phyloP scores from a whole-genome alignment of 805 yeast genomes.

The Nakazawaea populi region DNA sequence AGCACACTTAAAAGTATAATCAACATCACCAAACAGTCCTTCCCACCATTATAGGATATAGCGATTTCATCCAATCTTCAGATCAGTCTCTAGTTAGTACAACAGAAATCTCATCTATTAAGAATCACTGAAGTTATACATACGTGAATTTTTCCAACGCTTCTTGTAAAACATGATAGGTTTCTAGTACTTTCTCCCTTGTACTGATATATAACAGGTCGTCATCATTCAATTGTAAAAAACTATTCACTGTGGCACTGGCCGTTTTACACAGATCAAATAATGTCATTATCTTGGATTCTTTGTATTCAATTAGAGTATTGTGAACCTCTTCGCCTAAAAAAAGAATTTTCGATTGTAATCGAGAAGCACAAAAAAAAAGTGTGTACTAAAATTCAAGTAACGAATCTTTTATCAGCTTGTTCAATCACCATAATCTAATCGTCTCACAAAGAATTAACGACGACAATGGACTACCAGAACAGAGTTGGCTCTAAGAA shows the following conservation, averaged over 20 bases:
- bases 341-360: no score
- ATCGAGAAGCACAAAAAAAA: no score
- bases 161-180: constrained; percentile 3
- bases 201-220: constrained; percentile 1
- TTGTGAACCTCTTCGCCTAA: no score
- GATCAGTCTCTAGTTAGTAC: background rate
- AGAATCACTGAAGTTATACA: background rate
- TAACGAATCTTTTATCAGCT: no score
- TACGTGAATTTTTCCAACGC: constrained; percentile 7
- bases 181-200: constrained; percentile 2
- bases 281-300: background rate
- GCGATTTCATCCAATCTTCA: constrained; percentile 48
- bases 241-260: constrained; percentile 3
- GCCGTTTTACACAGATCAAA: constrained; percentile 7
- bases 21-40: constrained; percentile 90
- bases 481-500: constrained; percentile 86
- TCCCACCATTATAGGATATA: constrained; percentile 92
- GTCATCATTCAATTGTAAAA: background rate
- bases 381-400: no score
- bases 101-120: background rate
- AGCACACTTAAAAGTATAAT: constrained; percentile 60
- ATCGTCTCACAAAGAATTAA: background rate
- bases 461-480: constrained; percentile 71
- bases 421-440: no score
- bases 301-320: no score